Conservation (phyloP, 2,329 filamentous ascomycete genomes). For the Sclerotinia minor region DNA sequence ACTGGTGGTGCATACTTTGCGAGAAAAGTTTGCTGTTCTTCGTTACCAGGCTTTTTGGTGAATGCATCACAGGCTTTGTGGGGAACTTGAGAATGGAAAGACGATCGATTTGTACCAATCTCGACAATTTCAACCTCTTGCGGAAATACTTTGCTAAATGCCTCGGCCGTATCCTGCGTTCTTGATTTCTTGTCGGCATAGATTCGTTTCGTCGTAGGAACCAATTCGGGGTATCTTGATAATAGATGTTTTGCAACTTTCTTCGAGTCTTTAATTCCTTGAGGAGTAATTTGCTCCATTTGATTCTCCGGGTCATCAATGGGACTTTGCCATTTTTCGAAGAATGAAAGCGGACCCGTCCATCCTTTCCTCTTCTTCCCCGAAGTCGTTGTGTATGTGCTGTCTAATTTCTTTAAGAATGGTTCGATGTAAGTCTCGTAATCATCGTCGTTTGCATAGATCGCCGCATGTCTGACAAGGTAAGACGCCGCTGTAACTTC, state of each 20-base stretch:
- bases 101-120: conserved; percentile 56
- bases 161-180: conserved; percentile 39
- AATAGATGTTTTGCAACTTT: conserved; percentile 38
- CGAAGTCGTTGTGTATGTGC: conserved; percentile 42
- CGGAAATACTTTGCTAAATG: conserved; percentile 37
- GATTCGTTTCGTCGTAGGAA: conserved; percentile 38
- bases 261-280: conserved; percentile 37
- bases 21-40: conserved; percentile 44
- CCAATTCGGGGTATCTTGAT: conserved; percentile 36
- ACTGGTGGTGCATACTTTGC: conserved; percentile 61
- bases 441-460: conserved; percentile 54
- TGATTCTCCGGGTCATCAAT: conserved; percentile 40
- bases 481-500: conserved; percentile 52
- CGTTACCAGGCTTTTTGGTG: conserved; percentile 37
- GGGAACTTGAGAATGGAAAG: conserved; percentile 38
- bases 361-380: conserved; percentile 35
- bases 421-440: conserved; percentile 53
- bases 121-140: conserved; percentile 38
- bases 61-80: conserved; percentile 63
- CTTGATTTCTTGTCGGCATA: conserved; percentile 39
- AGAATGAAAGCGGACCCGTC: conserved; percentile 36
- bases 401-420: conserved; percentile 55
- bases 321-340: conserved; percentile 38
- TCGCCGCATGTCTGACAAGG: conserved; percentile 52
- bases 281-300: conserved; percentile 39